Conservation (phyloP, 257 asterid genomes). For the Petrea volubilis region DNA sequence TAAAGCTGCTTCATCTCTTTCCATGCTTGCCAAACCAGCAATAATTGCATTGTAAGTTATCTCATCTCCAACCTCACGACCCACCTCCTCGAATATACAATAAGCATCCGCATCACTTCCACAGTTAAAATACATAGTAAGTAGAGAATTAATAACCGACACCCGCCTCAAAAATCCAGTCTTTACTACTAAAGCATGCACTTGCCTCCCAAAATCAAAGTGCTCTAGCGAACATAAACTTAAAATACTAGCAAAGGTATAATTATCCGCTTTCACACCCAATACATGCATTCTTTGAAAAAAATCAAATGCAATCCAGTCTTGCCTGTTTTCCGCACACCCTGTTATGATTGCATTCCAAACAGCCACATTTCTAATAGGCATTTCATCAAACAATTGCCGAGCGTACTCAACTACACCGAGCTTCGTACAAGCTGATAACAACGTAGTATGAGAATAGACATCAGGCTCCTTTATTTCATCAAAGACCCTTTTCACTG, state of each 20-base stretch:
- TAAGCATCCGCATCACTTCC: constrained; percentile 45
- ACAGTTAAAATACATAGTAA: constrained; percentile 73
- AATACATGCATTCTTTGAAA: constrained; percentile 55
- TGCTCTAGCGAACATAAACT: constrained; percentile 54
- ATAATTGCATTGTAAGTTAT: constrained; percentile 72
- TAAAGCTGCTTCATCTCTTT: constrained; percentile 57
- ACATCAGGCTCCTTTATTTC: constrained; percentile 69
- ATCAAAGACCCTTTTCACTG: constrained; percentile 49
- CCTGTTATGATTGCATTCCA: constrained; percentile 95
- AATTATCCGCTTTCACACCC: constrained; percentile 67
- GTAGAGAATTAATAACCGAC: constrained; percentile 75
- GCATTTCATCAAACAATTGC: constrained; percentile 62
- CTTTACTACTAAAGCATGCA: constrained; percentile 66
- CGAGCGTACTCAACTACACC: constrained; percentile 69
- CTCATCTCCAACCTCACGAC: constrained; percentile 40
- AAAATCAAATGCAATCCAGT: constrained; percentile 45
- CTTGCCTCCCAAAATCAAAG: constrained; percentile 62
- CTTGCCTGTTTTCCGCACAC: constrained; percentile 52
- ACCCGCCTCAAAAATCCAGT: constrained; percentile 53
- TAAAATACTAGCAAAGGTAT: constrained; percentile 73
- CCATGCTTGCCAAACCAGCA: constrained; percentile 61
- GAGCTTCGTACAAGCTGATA: constrained; percentile 68
- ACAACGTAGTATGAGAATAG: constrained; percentile 70
- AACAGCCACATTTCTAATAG: constrained; percentile 49
- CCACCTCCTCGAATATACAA: constrained; percentile 57